Evolutionary conservation across 2,329 filamentous ascomycete species (phyloP), one percentile per base, ranked within the genome.

Genomic region (Mycosphaerelloides madeirae): DNA sequence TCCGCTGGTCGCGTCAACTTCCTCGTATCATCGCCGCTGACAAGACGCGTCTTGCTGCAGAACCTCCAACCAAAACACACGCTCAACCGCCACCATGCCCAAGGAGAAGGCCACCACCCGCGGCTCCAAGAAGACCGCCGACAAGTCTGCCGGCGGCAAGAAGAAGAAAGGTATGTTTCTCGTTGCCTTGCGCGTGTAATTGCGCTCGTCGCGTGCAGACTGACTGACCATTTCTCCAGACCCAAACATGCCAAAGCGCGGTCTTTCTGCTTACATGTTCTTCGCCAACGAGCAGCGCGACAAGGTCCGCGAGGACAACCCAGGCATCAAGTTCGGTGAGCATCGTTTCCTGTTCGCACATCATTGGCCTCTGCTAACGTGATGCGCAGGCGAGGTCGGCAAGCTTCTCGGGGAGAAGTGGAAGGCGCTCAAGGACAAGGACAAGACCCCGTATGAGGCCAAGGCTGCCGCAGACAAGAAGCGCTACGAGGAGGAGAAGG

Each of bases 181-280:
- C 36, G 19, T 38, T 39, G 25, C 32, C 34, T 33, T 40, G 40
- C 20, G 38, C 44, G 15, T 35, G 6, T 32, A 6, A 13, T 22
- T n/a, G 11, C n/a, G 6, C 38, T 28, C 20, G 14, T 35, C 31
- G 13, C 22, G 13, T 12, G 38, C 15, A 19, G 7, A 31, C 15
- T 18, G 20, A 29, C 36, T 38, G 36, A 40, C 38, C 14, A 31
- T 37, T 25, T 25, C 15, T 29, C 29, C 62, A 95, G 90, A 96
- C 73, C 89, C 89, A 72, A 96, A 96, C 74, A 91, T 90, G 50
- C 93, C 93, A 70, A 98, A 97, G 89, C 89, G 93, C 73, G 93
- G 91, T 77, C 87, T 98, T 39, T 97, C 93, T 42, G 93, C 93
- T 55, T 98, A 98, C 83, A 98, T 98, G 93, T 97, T 97, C 85